Evolutionary conservation across 2,329 filamentous ascomycete species (phyloP).

Genomic region (Epichloe baconii): DNA sequence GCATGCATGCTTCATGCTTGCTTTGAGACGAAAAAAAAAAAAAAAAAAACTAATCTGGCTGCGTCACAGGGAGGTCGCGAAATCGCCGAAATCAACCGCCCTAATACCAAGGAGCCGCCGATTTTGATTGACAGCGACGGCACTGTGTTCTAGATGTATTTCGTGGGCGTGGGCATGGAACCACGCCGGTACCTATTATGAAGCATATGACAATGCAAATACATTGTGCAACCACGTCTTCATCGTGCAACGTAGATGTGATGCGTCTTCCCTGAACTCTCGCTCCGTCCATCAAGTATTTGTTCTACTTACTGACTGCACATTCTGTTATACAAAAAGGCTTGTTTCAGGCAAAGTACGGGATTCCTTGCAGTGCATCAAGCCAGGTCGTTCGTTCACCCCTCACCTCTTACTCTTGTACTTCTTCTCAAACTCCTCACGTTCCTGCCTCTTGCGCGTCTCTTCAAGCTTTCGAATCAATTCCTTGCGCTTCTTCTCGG

Average conservation of each 20-base stretch:
- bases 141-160: slow-evolving; percentile 65
- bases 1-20: no score
- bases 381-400: not conserved
- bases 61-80: slow-evolving; percentile 65
- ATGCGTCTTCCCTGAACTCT: no score
- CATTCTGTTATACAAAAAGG: no score
- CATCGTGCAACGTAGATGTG: no score
- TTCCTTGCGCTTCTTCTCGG: slow-evolving; percentile 22
- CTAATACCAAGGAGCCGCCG: slow-evolving; percentile 91
- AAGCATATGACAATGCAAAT: not conserved
- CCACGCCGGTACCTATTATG: not conserved
- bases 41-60: not conserved
- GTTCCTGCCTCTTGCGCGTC: slow-evolving; percentile 22
- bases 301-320: no score
- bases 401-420: slow-evolving; percentile 20
- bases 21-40: no score
- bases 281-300: no score
- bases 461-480: slow-evolving; percentile 22
- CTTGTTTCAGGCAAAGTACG: no score
- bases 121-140: slow-evolving; percentile 95
- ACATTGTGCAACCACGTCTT: no score
- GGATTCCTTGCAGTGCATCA: not conserved
- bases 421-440: slow-evolving; percentile 27
- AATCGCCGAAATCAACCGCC: slow-evolving; percentile 86
- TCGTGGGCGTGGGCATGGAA: not conserved